Base-by-base conservation (phyloP, 441 rosid genomes). In the Erodium chrysanthum region DNA sequence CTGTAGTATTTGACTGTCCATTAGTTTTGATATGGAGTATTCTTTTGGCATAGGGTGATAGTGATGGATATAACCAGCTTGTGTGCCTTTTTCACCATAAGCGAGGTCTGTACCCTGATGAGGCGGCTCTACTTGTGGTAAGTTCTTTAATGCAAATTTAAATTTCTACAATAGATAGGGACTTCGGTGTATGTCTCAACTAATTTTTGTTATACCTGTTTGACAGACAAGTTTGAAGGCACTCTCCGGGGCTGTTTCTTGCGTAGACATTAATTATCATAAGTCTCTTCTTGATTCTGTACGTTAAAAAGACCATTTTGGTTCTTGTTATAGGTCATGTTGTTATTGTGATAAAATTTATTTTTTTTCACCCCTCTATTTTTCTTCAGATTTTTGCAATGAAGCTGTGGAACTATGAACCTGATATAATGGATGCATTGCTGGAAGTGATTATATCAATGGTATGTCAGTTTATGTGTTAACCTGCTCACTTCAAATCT, bases 81-180 rank as follows among this genome's bases (percentile, higher is more conserved):
- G 80, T 88, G 66, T 86, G 82, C 63, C 77, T 82, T 44, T 68
- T 90, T 84, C 84, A 88, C 73, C 82, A 80, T 67, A 77, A 72
- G 10, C 76, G 77, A 35, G 75, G 66, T 23, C 84, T 77, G 68
- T 78, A 73, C 15, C 79, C 76, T 1, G 91, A 88, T 68, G 84
- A 84, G 63, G 88, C 78, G 74, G 97, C 92, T 40, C 71, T 83
- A 73, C 94, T 90, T 70, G 84, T 82, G 94, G 96, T 88, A 71
- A 58, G 77, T 71, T 33, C 64, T 25, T 21, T 46, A 9, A 21
- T 17, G 8, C 3, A 6, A 20, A 18, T 8, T 54, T 5, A 33
- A 18, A 54, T 54, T 54, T 20, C 12, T 18, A 50, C 22, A 15
- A 15, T 50, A 50, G 9, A n/a, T 50, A 50, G 7, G 21, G 21